Percentiles rank a stretch among this genome's conserved stretches.
Conservation (phyloP, 2,329 filamentous ascomycete genomes). For the Lachnellula subtilissima region DNA sequence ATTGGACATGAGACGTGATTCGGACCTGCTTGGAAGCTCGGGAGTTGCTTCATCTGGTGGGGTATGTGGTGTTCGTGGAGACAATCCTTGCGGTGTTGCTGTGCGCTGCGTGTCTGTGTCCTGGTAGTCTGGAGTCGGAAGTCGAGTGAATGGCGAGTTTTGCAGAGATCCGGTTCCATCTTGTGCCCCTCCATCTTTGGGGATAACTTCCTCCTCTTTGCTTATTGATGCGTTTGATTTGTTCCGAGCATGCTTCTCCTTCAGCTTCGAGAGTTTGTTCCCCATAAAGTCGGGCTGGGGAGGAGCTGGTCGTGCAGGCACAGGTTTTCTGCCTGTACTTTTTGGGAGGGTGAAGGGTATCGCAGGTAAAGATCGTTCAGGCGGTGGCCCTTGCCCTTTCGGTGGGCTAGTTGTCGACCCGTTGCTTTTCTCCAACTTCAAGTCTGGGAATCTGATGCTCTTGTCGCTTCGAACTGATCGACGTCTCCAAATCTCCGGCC, state of each 20-base stretch:
- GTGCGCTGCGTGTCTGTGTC: slow-evolving; percentile 19
- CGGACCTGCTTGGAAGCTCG: slow-evolving; percentile 19
- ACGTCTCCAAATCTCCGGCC: slow-evolving; percentile 29
- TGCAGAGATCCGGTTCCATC: slow-evolving; percentile 9
- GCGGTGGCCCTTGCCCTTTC: slow-evolving; percentile 14
- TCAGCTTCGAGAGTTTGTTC: slow-evolving; percentile 28
- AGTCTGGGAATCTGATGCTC: slow-evolving; percentile 24
- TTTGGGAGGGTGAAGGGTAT: slow-evolving; percentile 16
- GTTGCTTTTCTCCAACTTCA: slow-evolving; percentile 30
- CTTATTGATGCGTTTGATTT: slow-evolving; percentile 10
- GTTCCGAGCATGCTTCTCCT: slow-evolving; percentile 17
- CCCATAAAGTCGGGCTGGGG: slow-evolving; percentile 29
- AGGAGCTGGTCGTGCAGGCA: slow-evolving; percentile 26
- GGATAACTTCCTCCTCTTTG: slow-evolving; percentile 11
- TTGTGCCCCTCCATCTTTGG: neutral
- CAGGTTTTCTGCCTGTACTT: slow-evolving; percentile 22
- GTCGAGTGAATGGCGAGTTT: slow-evolving; percentile 11
- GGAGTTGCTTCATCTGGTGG: slow-evolving; percentile 20
- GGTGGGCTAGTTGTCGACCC: slow-evolving; percentile 28
- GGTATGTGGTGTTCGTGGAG: slow-evolving; percentile 22
- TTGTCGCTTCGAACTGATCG: slow-evolving; percentile 25
- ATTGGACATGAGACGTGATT: slow-evolving; percentile 11
- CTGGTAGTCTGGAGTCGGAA: slow-evolving; percentile 25
- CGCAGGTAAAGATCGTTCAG: slow-evolving; percentile 15
- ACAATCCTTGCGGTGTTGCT: slow-evolving; percentile 15